Percentiles rank a stretch among this genome's conserved stretches.
Evolutionary conservation across 805 yeast genomes (phyloP).

Genomic region (Trichomonascus vanleenenianus): DNA sequence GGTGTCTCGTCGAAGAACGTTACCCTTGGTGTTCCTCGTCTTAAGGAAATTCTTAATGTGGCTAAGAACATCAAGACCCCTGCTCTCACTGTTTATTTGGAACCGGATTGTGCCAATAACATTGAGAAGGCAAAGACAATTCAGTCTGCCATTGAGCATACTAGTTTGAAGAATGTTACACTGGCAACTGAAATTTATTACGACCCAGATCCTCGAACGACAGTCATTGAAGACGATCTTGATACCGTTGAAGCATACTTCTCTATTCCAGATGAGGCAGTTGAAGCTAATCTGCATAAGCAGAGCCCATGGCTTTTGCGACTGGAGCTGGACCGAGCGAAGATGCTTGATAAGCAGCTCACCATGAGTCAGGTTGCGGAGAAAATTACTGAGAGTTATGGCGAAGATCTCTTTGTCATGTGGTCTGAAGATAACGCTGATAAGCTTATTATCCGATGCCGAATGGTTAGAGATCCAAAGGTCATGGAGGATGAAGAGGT

Average conservation of each 20-base stretch:
- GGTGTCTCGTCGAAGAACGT: conserved; percentile 99
- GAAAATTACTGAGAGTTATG: conserved; percentile 85
- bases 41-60: conserved; percentile 97
- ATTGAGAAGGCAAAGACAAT: conserved; percentile 91
- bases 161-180: conserved; percentile 88
- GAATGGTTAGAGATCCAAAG: conserved; percentile 96
- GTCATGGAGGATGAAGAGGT: conserved; percentile 85
- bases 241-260: conserved; percentile 97
- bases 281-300: conserved; percentile 84
- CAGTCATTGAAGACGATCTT: conserved; percentile 94
- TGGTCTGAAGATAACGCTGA: conserved; percentile 99
- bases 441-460: conserved; percentile 92
- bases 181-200: conserved; percentile 96
- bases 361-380: conserved; percentile 98
- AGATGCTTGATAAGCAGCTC: conserved; percentile 95
- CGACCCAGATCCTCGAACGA: conserved; percentile 95
- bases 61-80: conserved; percentile 99
- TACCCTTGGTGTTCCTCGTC: conserved; percentile 97
- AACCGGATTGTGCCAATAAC: conserved; percentile 72
- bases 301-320: conserved; percentile 98
- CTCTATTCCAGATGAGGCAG: conserved; percentile 96
- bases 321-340: conserved; percentile 95
- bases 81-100: conserved; percentile 89
- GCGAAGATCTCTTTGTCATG: conserved; percentile 90
- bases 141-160: conserved; percentile 95